These are phyloP conservation scores for Blastocladiella britannica DNA, from an alignment of 192 early-diverging fungal genomes.

Conservation along the genomic window DNA sequence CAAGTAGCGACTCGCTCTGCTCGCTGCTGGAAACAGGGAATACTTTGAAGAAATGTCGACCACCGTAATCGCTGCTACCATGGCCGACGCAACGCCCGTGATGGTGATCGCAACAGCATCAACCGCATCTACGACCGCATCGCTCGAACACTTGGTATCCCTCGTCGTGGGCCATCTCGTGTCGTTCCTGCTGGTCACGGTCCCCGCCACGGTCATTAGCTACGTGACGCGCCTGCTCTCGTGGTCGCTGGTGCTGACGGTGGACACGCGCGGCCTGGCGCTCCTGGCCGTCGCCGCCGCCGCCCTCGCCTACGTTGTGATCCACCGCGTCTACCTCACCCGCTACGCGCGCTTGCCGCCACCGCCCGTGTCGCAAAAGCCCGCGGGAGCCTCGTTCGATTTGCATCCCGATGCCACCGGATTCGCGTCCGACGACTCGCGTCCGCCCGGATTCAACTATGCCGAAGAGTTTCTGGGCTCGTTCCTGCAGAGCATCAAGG, in stretches of 20 bases:
- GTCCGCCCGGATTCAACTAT: conserved; percentile 2
- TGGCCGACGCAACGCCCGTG: too few relatives aligned
- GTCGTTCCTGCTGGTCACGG: background rate
- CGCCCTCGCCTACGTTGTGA: conserved; percentile 24
- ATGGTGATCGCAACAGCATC: background rate
- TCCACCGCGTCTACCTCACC: conserved; percentile 49
- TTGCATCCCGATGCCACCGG: conserved; percentile 52
- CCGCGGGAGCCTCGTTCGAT: conserved; percentile 33
- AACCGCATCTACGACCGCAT: background rate
- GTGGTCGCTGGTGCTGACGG: background rate
- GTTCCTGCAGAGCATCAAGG: conserved; percentile 70
- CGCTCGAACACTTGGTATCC: background rate
- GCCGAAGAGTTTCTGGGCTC: conserved; percentile 56
- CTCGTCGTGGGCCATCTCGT: background rate
- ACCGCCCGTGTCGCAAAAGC: conserved; percentile 16
- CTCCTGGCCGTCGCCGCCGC: too few relatives aligned
- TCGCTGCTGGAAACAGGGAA: too few relatives aligned
- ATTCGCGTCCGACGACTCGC: conserved; percentile 14
- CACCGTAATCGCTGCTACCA: too few relatives aligned
- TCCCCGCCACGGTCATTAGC: background rate
- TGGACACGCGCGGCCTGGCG: background rate
- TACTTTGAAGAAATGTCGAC: too few relatives aligned
- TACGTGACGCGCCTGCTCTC: background rate
- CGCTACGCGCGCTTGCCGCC: conserved; percentile 47
- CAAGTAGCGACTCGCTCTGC: too few relatives aligned